These are phyloP conservation scores for Bremia lactucae DNA, from an alignment of 352 stramenopile genomes.

Conservation along the genomic window DNA sequence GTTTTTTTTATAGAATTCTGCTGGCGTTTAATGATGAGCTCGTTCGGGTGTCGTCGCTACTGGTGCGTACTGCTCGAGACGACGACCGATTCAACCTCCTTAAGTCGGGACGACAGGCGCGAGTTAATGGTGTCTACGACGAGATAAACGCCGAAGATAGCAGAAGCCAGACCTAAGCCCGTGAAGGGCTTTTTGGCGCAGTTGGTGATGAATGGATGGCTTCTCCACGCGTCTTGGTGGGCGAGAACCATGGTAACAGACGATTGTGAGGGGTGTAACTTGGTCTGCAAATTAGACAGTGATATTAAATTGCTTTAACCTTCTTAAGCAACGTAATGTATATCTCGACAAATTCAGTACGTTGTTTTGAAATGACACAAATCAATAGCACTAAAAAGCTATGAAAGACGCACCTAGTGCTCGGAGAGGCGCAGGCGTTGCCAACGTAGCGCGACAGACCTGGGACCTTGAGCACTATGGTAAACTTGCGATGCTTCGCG, in stretches of 20 bases:
- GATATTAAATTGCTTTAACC: too few species aligned
- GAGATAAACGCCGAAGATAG: slow-evolving; percentile 75
- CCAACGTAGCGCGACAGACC: slow-evolving; percentile 75
- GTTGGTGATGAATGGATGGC: slow-evolving; percentile 76
- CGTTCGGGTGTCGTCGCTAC: slow-evolving; percentile 44
- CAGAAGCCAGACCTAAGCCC: slow-evolving; percentile 57
- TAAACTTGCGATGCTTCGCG: slow-evolving; percentile 63
- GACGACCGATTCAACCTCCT: slow-evolving; percentile 24
- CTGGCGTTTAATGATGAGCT: too few species aligned
- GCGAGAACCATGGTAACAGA: slow-evolving; percentile 59
- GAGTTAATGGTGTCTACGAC: slow-evolving; percentile 50
- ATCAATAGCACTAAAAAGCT: too few species aligned
- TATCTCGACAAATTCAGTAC: too few species aligned
- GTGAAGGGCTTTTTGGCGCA: slow-evolving; percentile 83
- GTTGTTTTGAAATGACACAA: too few species aligned
- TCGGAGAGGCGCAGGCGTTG: slow-evolving; percentile 45
- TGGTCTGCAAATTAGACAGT: too few species aligned
- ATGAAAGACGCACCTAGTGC: slow-evolving; percentile 31
- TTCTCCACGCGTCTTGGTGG: slow-evolving; percentile 81
- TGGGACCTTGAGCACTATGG: slow-evolving; percentile 76
- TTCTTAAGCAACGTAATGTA: too few species aligned
- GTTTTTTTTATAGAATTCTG: slow-evolving; percentile 6
- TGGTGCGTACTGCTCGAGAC: slow-evolving; percentile 33
- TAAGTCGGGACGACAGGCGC: slow-evolving; percentile 25
- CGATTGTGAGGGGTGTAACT: background rate